Percentiles rank a stretch among this genome's conserved stretches.
Conservation (phyloP, 192 early-diverging fungal genomes). For the Backusella tarrabulga region DNA sequence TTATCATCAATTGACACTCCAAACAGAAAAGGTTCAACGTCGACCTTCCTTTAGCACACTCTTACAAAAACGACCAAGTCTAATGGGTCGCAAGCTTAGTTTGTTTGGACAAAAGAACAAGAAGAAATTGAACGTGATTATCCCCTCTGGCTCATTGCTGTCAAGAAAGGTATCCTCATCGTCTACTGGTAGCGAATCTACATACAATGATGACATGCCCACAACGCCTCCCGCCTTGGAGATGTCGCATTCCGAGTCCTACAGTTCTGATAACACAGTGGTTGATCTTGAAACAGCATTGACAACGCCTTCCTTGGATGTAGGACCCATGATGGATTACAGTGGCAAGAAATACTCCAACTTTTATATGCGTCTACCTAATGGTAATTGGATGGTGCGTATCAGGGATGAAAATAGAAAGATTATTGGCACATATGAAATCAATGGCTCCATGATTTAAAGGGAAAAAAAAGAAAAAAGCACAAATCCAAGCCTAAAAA, state of each 20-base stretch:
- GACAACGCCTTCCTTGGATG: background rate
- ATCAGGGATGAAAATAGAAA: constrained; percentile 28
- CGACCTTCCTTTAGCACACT: background rate
- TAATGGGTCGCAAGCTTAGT: constrained; percentile 10
- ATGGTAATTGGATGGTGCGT: constrained; percentile 36
- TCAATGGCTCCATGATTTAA: constrained; percentile 33
- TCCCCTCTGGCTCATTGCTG: background rate
- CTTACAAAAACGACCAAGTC: constrained; percentile 7
- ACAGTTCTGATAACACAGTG: background rate
- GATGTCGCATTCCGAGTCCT: background rate
- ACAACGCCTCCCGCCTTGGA: background rate
- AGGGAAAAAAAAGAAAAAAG: background rate
- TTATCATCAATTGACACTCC: background rate
- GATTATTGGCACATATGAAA: constrained; percentile 36
- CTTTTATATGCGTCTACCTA: constrained; percentile 36
- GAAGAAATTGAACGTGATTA: constrained; percentile 7
- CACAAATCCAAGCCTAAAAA: background rate
- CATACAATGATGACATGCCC: background rate
- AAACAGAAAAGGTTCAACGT: background rate
- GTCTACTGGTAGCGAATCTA: background rate
- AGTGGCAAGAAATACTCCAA: constrained; percentile 29
- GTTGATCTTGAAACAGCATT: background rate
- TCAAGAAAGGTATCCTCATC: background rate
- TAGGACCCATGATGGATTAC: background rate
- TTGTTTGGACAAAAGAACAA: background rate